phyloP scores from a whole-genome alignment of 1,284 basidiomycete genomes.

The Sporisorium exsertum region DNA sequence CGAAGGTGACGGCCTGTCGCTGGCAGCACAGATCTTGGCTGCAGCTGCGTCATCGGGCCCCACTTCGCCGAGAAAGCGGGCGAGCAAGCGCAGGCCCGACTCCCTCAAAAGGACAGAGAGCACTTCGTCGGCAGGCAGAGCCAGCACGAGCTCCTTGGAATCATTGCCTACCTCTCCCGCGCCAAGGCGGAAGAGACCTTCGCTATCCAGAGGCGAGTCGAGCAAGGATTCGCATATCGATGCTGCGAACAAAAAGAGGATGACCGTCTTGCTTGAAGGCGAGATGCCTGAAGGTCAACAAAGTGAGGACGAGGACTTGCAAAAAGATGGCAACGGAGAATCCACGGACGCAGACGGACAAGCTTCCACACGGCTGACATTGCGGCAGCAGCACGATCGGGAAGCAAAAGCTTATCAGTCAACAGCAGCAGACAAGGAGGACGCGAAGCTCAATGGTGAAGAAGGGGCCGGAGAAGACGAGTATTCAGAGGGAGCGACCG shows the following conservation, averaged over 20 bases:
- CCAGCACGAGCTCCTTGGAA: conserved; percentile 23
- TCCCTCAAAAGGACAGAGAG: conserved; percentile 29
- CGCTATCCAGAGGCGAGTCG: conserved; percentile 20
- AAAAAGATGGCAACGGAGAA: too few relatives aligned
- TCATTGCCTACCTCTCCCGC: conserved; percentile 32
- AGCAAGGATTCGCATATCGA: conserved; percentile 22
- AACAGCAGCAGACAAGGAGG: background rate
- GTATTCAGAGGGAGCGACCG: conserved; percentile 6
- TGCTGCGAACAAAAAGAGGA: conserved; percentile 38
- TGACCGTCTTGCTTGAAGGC: conserved; percentile 58
- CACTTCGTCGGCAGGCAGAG: conserved; percentile 26
- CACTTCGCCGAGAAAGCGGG: conserved; percentile 22
- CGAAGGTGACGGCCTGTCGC: conserved; percentile 12
- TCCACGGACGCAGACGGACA: background rate
- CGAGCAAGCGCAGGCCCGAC: conserved; percentile 20
- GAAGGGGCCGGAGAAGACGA: conserved; percentile 8
- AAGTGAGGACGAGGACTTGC: conserved; percentile 13
- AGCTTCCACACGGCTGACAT: too few relatives aligned
- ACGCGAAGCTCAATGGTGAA: background rate
- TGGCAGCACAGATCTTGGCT: conserved; percentile 39
- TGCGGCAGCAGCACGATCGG: background rate
- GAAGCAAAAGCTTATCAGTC: background rate
- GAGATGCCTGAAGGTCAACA: conserved; percentile 56
- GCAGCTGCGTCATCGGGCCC: conserved; percentile 24
- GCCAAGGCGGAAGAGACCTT: conserved; percentile 30